Evolutionary conservation across 192 early-diverging fungal genomes (phyloP), one percentile per base, ranked within the genome.

Genomic region (Gaertneriomyces semiglobifer): DNA sequence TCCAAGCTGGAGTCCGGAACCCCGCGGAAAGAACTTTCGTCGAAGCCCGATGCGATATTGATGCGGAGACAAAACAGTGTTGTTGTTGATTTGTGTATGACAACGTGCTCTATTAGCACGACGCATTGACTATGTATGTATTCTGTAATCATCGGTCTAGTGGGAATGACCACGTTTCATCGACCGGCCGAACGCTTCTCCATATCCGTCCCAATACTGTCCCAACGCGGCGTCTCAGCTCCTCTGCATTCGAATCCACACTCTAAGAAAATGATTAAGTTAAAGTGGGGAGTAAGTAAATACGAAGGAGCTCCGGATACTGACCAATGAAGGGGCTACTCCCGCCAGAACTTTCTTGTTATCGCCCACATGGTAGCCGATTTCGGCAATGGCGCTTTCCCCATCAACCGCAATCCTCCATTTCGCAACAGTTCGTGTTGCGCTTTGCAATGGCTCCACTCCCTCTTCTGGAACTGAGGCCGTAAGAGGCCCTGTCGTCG

Each of bases 141-240:
- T 33, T 33, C 25, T 33, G 2, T 2, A 33, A 33, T 33, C 25
- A 33, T 33, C 25, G 25, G 25, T 33, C 25, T 33, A 33, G 25
- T 33, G 25, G 25, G 25, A 33, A 33, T 52, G 50, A 41, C 65
- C 65, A 66, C 12, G 55, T 58, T 42, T 66, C 65, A 1, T 41
- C 10, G 16, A 66, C 45, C 14, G 65, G 65, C 44, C 65, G 40
- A n/a, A 58, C 41, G 8, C 44, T 58, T 40, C 65, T 45, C 65
- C 65, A 66, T 10, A 53, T 55, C 12, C 65, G 39, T 7, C 45
- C 42, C 19, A 66, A 40, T 3, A 66, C 56, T n/a, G n/a, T 38
- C 7, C 38, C 25, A 3, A 66, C 44, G 5, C 65, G 53, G 18
- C 65, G 53, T 45, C 8, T 33, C 39, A 66, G 54, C 7, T 66